Conservation (phyloP, 2,329 filamentous ascomycete genomes). For the Paramyrothecium sp. region DNA sequence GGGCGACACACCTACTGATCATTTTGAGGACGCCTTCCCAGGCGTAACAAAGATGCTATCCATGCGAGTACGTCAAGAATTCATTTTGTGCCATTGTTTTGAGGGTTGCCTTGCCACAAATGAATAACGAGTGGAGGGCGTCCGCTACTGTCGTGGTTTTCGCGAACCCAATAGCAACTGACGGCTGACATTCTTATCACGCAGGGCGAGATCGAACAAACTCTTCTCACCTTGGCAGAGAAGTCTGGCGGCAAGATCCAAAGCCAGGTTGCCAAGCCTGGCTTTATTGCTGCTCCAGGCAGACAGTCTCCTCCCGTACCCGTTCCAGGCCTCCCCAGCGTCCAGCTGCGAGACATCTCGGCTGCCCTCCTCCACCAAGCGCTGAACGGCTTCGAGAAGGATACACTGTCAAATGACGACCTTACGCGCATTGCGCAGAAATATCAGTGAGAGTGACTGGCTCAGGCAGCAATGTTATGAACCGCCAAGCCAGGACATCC, state of each 20-base stretch:
- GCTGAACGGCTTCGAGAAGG: neutral
- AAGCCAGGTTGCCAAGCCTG: neutral
- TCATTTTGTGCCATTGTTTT: no score
- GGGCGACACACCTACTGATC: neutral
- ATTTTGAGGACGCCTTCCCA: neutral
- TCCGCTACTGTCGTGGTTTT: no score
- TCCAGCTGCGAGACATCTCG: neutral
- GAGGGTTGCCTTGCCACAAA: no score
- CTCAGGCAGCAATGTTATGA: no score
- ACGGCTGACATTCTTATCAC: neutral
- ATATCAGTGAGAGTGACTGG: neutral
- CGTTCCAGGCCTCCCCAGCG: neutral
- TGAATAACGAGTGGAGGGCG: no score
- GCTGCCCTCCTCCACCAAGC: neutral
- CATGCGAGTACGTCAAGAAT: neutral
- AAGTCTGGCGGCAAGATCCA: neutral
- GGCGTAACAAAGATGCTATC: neutral
- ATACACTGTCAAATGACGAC: neutral
- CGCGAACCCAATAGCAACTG: no score
- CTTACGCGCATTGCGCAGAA: neutral
- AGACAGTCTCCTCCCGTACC: neutral
- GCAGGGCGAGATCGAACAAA: constrained; percentile 1
- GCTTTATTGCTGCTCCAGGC: neutral
- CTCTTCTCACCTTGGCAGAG: neutral
- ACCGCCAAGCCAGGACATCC: no score